Conservation (phyloP, 2,329 filamentous ascomycete species). For the Tothia fuscella region DNA sequence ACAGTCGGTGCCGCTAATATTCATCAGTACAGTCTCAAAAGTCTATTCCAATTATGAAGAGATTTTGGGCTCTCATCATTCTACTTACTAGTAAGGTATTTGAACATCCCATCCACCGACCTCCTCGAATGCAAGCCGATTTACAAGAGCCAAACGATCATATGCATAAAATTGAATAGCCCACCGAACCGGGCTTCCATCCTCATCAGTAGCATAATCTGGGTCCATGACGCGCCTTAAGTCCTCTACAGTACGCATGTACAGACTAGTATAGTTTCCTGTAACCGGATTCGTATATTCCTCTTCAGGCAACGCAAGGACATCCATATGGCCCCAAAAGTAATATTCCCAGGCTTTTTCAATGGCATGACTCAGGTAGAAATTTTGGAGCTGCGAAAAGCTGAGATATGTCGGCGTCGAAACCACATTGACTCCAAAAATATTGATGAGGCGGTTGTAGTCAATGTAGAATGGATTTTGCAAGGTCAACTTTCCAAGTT, state of each 20-base stretch:
- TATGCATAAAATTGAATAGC: slow-evolving; percentile 45
- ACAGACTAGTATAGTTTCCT: slow-evolving; percentile 19
- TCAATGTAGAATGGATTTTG: slow-evolving; percentile 48
- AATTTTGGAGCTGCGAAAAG: slow-evolving; percentile 46
- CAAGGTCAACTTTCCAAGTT: slow-evolving; percentile 33
- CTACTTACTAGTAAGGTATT: slow-evolving; percentile 50
- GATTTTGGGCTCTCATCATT: no score
- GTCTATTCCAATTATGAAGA: no score
- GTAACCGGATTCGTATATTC: slow-evolving; percentile 10
- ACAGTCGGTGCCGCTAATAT: slow-evolving; percentile 5
- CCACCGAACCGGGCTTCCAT: slow-evolving; percentile 25
- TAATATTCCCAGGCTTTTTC: slow-evolving; percentile 35
- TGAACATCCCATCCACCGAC: slow-evolving; percentile 46
- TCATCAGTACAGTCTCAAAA: no score
- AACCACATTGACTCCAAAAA: slow-evolving; percentile 36
- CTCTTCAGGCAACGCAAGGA: slow-evolving; percentile 35
- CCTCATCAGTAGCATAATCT: slow-evolving; percentile 11
- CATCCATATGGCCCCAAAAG: slow-evolving; percentile 47
- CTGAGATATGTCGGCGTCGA: slow-evolving; percentile 39
- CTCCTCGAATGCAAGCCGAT: slow-evolving; percentile 38
- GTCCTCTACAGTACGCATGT: slow-evolving; percentile 17
- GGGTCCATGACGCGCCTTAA: slow-evolving; percentile 4
- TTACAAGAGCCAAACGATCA: slow-evolving; percentile 46
- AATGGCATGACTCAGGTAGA: slow-evolving; percentile 36
- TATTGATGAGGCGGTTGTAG: slow-evolving; percentile 31